Evolutionary conservation across 1,139 yeast genomes (phyloP), one percentile per base, ranked within the genome.

Genomic region (Scheffersomyces insectosa): DNA sequence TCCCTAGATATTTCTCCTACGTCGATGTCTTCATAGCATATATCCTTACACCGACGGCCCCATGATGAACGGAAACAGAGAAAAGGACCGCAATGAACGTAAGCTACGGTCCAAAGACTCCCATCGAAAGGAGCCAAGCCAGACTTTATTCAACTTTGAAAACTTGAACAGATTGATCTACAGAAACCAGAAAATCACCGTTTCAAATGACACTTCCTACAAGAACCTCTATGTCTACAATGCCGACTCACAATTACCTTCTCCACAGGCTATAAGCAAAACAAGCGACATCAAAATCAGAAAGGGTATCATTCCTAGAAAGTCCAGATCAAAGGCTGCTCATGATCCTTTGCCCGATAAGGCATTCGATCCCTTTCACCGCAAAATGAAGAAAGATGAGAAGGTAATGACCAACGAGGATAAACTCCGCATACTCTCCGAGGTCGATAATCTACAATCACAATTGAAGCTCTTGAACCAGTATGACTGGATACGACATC

Each of bases 321-420:
- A 54, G 38, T 43, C 63, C 9, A 60, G 51, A 36, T 44, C 50
- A 15, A 37, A 5, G 9, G 15, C 34, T 11, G 10, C 29, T 5
- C 42, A 36, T 27, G 86, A 82, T 49, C 68, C 70, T 0, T 62
- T 85, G 13, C 51, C 61, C 0, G 86, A 82, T 46, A 65, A 63
- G 0, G 37, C 65, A 1, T 86, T 74, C 54, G 58, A 57, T 2
- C 53, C 67, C 0, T 83, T 81, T 53, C 91, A 85, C 57, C 71
- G 75, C 36, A 69, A 76, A 37, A 83, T 85, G 87, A 79, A 77
- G 47, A 79, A 81, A 42, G 85, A 83, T 45, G 95, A 87, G 57
- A 75, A 75, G 42, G 72, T 79, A 33, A 80, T 84, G 79, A 72
- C 79, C 31, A 77, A 77, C 47, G 69, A 75, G 16, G 95, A 87